Base-by-base conservation (phyloP, 2,329 filamentous ascomycete genomes). In the Boeremia exigua region DNA sequence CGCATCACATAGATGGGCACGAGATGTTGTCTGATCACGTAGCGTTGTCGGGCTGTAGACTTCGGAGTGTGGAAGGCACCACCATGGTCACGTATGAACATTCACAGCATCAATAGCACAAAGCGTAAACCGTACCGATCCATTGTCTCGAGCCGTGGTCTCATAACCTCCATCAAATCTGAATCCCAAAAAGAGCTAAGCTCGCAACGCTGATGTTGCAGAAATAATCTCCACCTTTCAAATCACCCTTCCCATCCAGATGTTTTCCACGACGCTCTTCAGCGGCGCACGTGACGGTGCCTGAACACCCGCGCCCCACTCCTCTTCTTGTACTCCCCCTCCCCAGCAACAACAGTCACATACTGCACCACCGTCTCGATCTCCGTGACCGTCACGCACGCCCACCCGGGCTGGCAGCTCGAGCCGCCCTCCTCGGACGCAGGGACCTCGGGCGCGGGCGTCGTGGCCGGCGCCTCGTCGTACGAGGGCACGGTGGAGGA, bases 351-450 rank as follows among this genome's bases (percentile, higher is more conserved):
- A 1, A 66, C 61, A 11, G 69, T 71, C 36, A 66, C 60, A 7
- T 65, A 64, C 61, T 70, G 52, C 1, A 69, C 72, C 15, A 71
- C 65, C 5, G 66, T 55, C 44, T 66, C 61, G 40, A 63, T 49
- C 23, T 63, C 60, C 8, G 59, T 62, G 14, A 66, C 58, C 9
- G 65, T 69, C 8, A 72, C 64, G 44, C 68, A 72, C 17, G 55
- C 52, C 29, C 59, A 62, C 15, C 66, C 68, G 33, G 58, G 25
- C 19, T 64, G 66, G 54, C 66, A 71, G 30, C 38, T 44, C 3
- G 38, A 46, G 36, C 47, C 46, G 15, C 40, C 47, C 30, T 55
- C 46, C 3, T 38, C 43, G 1, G 47, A 23, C 15, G 33, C 39
- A 28, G 53, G 53, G 3, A n/a, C 15, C 12, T 43, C 46, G 8